Evolutionary conservation across 345 rosid genomes (phyloP).

Genomic region (Litchi chinensis): DNA sequence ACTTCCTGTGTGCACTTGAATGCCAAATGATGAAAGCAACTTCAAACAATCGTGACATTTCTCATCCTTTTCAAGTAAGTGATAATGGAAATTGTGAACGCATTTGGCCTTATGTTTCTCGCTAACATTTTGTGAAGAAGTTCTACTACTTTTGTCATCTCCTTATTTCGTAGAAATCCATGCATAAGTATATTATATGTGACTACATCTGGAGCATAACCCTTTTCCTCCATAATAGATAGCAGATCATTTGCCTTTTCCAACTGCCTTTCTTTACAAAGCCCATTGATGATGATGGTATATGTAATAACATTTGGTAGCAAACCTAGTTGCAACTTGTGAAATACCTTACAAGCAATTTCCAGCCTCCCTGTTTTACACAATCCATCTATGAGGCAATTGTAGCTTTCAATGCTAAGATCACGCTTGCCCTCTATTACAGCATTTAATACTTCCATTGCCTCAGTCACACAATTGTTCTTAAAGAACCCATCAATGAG

Average conservation of each 20-base stretch:
- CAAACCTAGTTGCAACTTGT: not conserved
- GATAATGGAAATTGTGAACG: not conserved
- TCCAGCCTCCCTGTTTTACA: not conserved
- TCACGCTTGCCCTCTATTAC: not conserved
- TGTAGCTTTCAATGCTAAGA: not conserved
- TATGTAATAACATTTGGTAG: no score
- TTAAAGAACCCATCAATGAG: not conserved
- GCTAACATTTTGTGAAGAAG: not conserved
- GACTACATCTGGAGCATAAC: not conserved
- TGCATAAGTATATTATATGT: not conserved
- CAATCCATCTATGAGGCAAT: not conserved
- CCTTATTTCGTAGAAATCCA: not conserved
- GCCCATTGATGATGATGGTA: not conserved
- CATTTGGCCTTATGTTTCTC: not conserved
- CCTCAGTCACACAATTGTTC: not conserved
- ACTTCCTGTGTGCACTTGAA: no score
- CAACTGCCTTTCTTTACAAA: not conserved
- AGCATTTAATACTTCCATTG: not conserved
- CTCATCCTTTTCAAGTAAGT: no score
- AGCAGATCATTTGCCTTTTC: not conserved
- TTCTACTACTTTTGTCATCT: not conserved
- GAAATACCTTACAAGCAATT: not conserved
- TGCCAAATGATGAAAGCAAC: no score
- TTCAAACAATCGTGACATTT: no score
- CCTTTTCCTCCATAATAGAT: not conserved